These are phyloP conservation scores for Trapa incisa DNA, from an alignment of 345 rosid genomes.

Conservation along the genomic window DNA sequence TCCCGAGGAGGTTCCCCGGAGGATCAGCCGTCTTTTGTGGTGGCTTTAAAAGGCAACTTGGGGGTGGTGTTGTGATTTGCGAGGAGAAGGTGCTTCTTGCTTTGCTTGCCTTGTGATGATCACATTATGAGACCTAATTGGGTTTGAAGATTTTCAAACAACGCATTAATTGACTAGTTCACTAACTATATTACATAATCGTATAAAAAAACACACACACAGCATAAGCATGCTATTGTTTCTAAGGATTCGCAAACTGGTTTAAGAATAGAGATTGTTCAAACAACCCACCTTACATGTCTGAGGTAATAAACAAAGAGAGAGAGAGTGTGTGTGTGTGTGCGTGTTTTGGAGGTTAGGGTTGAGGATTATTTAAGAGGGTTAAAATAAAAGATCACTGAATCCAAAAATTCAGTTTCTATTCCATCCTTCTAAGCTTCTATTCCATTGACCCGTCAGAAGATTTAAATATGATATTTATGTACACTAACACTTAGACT, in stretches of 20 bases:
- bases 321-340: not conserved
- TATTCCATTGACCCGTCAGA: slow-evolving; percentile 86
- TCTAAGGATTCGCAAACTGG: too few species aligned
- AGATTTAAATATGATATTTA: slow-evolving; percentile 3
- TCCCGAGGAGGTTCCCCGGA: slow-evolving; percentile 67
- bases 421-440: slow-evolving; percentile 91
- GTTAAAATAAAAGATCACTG: slow-evolving; percentile 21
- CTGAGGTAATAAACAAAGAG: too few species aligned
- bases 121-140: not conserved
- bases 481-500: too few species aligned
- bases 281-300: too few species aligned
- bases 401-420: slow-evolving; percentile 60
- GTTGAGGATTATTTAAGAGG: slow-evolving; percentile 18
- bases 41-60: slow-evolving; percentile 16
- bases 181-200: too few species aligned
- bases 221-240: too few species aligned
- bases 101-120: not conserved
- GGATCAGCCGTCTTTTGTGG: slow-evolving; percentile 88
- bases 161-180: not conserved
- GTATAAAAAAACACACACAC: too few species aligned
- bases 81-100: slow-evolving; percentile 19
- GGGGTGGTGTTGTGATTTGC: slow-evolving; percentile 19
- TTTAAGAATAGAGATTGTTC: too few species aligned
- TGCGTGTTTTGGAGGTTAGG: not conserved
- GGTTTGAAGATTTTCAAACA: not conserved